These are phyloP conservation scores for Beauveria sp. DNA, from an alignment of 2,329 filamentous ascomycete species.

Conservation along the genomic window DNA sequence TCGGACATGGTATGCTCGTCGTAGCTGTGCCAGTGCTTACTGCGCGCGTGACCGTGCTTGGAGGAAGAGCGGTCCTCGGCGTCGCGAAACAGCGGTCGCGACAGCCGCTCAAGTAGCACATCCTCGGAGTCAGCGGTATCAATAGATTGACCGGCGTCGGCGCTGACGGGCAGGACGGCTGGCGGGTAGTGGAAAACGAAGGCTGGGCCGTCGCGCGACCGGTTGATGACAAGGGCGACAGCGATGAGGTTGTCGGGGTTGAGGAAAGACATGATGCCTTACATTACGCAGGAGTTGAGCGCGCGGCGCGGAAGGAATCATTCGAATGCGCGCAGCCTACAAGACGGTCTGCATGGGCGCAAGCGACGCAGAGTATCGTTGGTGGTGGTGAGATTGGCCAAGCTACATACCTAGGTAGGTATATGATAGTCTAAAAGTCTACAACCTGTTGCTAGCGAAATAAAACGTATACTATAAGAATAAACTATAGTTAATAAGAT, in stretches of 20 bases:
- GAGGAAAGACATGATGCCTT: constrained; percentile 37
- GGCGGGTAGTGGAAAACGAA: constrained; percentile 87
- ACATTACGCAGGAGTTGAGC: neutral
- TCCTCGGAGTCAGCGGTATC: constrained; percentile 37
- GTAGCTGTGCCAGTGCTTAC: constrained; percentile 21
- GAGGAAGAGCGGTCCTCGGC: constrained; percentile 29
- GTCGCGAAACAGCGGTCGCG: constrained; percentile 27
- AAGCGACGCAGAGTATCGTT: too few relatives aligned
- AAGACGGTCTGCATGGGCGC: too few relatives aligned
- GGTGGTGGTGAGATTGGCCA: too few relatives aligned
- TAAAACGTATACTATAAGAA: too few relatives aligned
- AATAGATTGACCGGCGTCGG: constrained; percentile 25
- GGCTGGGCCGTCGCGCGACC: constrained; percentile 69
- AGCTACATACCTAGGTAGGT: too few relatives aligned
- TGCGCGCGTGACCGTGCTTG: constrained; percentile 31
- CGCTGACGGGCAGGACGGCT: constrained; percentile 33
- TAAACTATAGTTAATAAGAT: too few relatives aligned
- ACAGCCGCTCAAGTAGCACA: constrained; percentile 38
- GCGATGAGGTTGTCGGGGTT: constrained; percentile 54
- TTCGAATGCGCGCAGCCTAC: too few relatives aligned
- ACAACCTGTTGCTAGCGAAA: too few relatives aligned
- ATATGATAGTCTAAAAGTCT: too few relatives aligned
- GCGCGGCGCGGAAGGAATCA: neutral
- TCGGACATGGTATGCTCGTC: constrained; percentile 50
- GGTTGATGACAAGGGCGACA: constrained; percentile 65